Percentiles rank a stretch among this genome's conserved stretches.
Evolutionary conservation across 2,329 filamentous ascomycete species (phyloP).

Genomic region (Diatrype stigma): DNA sequence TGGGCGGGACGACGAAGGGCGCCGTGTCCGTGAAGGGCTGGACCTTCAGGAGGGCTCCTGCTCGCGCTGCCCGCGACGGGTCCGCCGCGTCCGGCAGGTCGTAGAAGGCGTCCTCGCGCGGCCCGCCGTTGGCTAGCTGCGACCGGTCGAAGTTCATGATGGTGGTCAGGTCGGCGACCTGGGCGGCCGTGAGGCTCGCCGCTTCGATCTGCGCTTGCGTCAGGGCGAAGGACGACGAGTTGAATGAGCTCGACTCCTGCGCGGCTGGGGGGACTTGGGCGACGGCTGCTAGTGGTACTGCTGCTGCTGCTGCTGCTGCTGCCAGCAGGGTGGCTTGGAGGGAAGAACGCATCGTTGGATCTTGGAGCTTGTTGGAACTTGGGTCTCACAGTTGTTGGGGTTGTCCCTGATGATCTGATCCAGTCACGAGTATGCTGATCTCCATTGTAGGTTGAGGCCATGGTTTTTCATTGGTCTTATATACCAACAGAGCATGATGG

Average conservation of each 20-base stretch:
- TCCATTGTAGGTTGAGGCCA: too few relatives aligned
- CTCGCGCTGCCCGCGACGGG: constrained; percentile 4
- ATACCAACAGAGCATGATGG: too few relatives aligned
- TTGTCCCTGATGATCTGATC: too few relatives aligned
- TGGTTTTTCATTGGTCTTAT: too few relatives aligned
- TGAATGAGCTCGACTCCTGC: constrained; percentile 20
- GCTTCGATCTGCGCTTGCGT: constrained; percentile 18
- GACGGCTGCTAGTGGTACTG: not conserved
- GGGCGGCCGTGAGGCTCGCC: constrained; percentile 14
- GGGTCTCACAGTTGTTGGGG: too few relatives aligned
- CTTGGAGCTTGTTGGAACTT: too few relatives aligned
- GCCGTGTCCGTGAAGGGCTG: constrained; percentile 34
- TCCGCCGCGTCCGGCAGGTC: constrained; percentile 20
- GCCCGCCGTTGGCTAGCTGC: constrained; percentile 29
- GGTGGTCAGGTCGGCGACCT: constrained; percentile 17
- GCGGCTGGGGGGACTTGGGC: constrained; percentile 2
- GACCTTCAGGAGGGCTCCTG: constrained; percentile 36
- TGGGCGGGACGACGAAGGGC: constrained; percentile 36
- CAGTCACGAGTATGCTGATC: too few relatives aligned
- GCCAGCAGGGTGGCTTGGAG: too few relatives aligned
- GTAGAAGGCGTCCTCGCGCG: constrained; percentile 37
- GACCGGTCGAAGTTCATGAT: constrained; percentile 26
- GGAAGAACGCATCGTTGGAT: too few relatives aligned
- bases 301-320: not conserved
- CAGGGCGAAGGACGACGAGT: constrained; percentile 21